Conservation (phyloP, 805 yeast genomes). For the Candida loeiensis region DNA sequence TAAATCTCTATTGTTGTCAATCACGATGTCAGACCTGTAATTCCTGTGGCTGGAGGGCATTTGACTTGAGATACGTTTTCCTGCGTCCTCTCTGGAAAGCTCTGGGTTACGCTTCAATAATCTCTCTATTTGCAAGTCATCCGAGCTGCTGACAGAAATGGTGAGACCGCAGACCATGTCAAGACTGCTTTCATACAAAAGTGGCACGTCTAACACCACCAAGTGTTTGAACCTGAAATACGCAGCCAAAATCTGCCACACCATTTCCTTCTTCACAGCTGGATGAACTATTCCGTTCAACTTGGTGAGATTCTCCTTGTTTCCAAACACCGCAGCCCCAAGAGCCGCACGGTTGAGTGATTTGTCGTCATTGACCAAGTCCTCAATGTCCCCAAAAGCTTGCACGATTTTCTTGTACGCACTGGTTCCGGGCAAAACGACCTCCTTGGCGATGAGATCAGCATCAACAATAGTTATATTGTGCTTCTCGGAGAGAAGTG, state of each 20-base stretch:
- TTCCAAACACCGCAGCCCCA: slow-evolving; percentile 75
- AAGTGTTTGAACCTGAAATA: slow-evolving; percentile 58
- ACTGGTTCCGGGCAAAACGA: slow-evolving; percentile 73
- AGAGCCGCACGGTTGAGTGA: slow-evolving; percentile 66
- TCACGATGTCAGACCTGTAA: slow-evolving; percentile 57
- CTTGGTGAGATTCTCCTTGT: slow-evolving; percentile 51
- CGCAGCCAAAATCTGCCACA: slow-evolving; percentile 48
- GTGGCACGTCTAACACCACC: slow-evolving; percentile 85
- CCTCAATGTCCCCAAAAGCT: slow-evolving; percentile 57
- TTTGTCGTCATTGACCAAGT: slow-evolving; percentile 40
- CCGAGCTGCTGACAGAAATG: slow-evolving; percentile 63
- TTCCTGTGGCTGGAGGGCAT: slow-evolving; percentile 61
- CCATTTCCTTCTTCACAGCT: slow-evolving; percentile 68
- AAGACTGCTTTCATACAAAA: slow-evolving; percentile 77
- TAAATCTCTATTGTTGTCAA: slow-evolving; percentile 53
- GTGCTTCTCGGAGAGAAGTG: slow-evolving; percentile 48
- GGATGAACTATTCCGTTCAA: slow-evolving; percentile 86
- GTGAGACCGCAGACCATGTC: slow-evolving; percentile 68
- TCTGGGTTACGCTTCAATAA: slow-evolving; percentile 65
- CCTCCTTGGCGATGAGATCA: slow-evolving; percentile 80
- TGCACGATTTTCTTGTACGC: slow-evolving; percentile 66
- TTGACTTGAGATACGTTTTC: slow-evolving; percentile 71
- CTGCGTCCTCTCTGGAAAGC: slow-evolving; percentile 61
- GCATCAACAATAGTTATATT: slow-evolving; percentile 75
- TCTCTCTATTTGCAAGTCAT: slow-evolving; percentile 58